Evolutionary conservation across 2,329 filamentous ascomycete species (phyloP).

Genomic region (Cryoendolithus antarcticus): DNA sequence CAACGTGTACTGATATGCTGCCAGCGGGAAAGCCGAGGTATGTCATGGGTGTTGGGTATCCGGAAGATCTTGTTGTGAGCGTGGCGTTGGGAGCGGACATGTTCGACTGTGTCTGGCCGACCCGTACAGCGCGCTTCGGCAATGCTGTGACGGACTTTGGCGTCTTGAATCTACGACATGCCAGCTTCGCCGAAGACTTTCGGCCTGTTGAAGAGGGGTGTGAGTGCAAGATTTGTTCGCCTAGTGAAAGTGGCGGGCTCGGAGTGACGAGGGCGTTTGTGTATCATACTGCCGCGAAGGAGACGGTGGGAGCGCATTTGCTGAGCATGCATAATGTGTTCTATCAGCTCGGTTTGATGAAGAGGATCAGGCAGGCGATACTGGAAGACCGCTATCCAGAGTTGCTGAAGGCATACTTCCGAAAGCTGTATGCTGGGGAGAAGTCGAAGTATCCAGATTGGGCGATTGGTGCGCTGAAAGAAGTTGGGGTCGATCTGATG

Average conservation of each 20-base stretch:
- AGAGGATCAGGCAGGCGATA: conserved; percentile 52
- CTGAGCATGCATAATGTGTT: conserved; percentile 94
- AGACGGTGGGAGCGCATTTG: conserved; percentile 78
- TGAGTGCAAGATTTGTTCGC: conserved; percentile 62
- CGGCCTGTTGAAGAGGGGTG: conserved; percentile 73
- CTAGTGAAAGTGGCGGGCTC: conserved; percentile 52
- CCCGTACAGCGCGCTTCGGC: conserved; percentile 86
- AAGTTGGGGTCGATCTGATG: conserved; percentile 68
- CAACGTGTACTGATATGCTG: conserved; percentile 70
- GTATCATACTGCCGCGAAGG: conserved; percentile 83
- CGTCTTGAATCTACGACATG: conserved; percentile 72
- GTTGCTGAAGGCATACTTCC: conserved; percentile 71
- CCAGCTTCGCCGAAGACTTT: conserved; percentile 67
- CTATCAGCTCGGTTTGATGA: conserved; percentile 80
- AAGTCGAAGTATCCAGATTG: conserved; percentile 62
- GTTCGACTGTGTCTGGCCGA: conserved; percentile 99
- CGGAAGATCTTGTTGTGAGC: conserved; percentile 87
- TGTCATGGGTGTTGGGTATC: conserved; percentile 97
- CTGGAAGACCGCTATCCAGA: conserved; percentile 49
- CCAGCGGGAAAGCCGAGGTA: conserved; percentile 92
- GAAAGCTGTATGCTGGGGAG: conserved; percentile 51
- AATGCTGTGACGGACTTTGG: conserved; percentile 78
- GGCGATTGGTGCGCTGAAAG: conserved; percentile 67
- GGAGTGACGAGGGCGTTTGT: conserved; percentile 81
- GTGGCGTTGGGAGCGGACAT: conserved; percentile 93